Base-by-base conservation (phyloP, 148 eudicot species). In the Rhododendron simsii region DNA sequence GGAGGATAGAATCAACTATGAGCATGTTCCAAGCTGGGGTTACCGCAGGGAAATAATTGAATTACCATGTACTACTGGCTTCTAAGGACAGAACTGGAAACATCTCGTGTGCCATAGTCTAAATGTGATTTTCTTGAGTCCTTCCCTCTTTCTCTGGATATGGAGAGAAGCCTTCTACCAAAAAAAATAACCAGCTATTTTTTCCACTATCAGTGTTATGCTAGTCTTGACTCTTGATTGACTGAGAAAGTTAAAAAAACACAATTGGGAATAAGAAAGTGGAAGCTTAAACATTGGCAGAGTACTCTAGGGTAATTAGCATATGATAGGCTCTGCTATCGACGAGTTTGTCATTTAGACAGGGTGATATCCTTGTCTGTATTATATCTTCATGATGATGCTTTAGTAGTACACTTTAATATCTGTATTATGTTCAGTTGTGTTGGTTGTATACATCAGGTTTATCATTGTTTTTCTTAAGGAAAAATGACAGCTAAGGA, bases 91-190 rank as follows among this genome's bases (percentile, higher is more conserved):
- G 55, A 77, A 47, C 81, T 4, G 81, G 81, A 47, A n/a, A 48
- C 81, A 47, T 50, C 55, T 78, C 16, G 33, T 23, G 35, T 78
- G 76, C 16, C 7, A 5, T 4, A 10, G 7, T 20, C 11, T 39
- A 20, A 77, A 44, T n/a, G 53, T 77, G 53, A 77, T 21, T 10
- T 77, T 23, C 50, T 23, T 77, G 53, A 77, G 28, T 44, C 53
- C 30, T 44, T 23, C 81, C 78, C 81, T 78, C 26, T 78, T 78
- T 44, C 53, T 41, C 81, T 78, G 51, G 50, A 77, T 78, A 45
- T 23, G 21, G 81, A 78, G 37, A 23, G 47, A 75, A 75, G 26
- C 79, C 8, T 75, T 75, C 21, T 5, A 16, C 39, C 23, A 16
- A 16, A 55, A 15, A 55, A 16, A 7, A 63, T n/a, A 30, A 63